These are phyloP conservation scores for Phycomyces nitens DNA, from an alignment of 192 early-diverging fungal genomes.

Conservation along the genomic window DNA sequence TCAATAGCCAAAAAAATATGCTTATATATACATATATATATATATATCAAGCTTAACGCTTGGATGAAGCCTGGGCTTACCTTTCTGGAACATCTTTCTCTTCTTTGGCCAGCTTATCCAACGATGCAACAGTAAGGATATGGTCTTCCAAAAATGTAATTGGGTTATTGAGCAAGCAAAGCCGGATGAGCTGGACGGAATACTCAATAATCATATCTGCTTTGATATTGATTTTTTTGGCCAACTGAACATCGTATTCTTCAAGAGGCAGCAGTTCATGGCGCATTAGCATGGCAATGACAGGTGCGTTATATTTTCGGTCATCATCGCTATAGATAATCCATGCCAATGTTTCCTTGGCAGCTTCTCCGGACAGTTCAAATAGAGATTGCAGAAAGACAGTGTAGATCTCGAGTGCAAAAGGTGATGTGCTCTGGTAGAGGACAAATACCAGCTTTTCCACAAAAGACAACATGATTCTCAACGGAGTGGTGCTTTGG, in stretches of 20 bases:
- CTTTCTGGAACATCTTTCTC: conserved; percentile 57
- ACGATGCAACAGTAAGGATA: conserved; percentile 29
- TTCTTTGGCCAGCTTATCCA: conserved; percentile 59
- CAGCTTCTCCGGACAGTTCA: conserved; percentile 73
- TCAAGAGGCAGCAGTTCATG: conserved; percentile 66
- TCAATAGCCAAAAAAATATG: neutral
- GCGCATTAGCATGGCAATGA: conserved; percentile 74
- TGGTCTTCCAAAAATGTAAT: conserved; percentile 29
- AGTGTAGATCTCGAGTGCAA: conserved; percentile 82
- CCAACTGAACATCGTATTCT: conserved; percentile 91
- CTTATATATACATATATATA: conserved; percentile 9
- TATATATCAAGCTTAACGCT: too few relatives aligned
- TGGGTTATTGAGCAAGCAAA: conserved; percentile 56
- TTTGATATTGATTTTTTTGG: conserved; percentile 75
- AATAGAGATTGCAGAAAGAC: conserved; percentile 77
- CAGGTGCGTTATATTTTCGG: conserved; percentile 84
- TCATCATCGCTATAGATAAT: conserved; percentile 91
- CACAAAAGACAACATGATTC: conserved; percentile 76
- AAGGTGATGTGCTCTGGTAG: conserved; percentile 65
- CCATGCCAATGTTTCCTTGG: conserved; percentile 87
- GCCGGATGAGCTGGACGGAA: conserved; percentile 67
- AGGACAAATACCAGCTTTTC: conserved; percentile 83
- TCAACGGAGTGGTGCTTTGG: conserved; percentile 64
- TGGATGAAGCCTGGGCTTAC: too few relatives aligned
- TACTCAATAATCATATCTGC: conserved; percentile 72